Evolutionary conservation across 768 basidiomycete genomes (phyloP).

Genomic region (Lentinula edodes): DNA sequence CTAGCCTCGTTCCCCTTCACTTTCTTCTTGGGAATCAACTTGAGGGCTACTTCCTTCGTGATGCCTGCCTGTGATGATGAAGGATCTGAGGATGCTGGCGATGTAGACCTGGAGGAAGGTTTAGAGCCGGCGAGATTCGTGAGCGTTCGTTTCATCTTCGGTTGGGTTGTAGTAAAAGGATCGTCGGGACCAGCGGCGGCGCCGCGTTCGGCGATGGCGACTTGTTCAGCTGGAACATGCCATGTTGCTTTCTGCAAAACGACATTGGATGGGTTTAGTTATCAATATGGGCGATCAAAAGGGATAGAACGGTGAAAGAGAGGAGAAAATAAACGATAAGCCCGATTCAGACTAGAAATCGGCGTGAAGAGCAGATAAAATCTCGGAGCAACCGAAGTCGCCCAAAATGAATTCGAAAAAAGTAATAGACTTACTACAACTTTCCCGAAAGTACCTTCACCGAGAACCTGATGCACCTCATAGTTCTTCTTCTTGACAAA

Average conservation of each 20-base stretch:
- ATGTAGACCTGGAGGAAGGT: conserved; percentile 15
- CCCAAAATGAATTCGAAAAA: background rate
- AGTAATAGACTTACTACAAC: conserved; percentile 57
- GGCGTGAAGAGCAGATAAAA: no score
- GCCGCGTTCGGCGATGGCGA: conserved; percentile 51
- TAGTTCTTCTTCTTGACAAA: conserved; percentile 85
- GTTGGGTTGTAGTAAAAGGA: conserved; percentile 10
- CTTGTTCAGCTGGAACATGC: conserved; percentile 64
- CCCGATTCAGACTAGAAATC: background rate
- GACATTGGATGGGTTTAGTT: background rate
- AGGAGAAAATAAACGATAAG: no score
- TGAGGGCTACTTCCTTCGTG: conserved; percentile 75
- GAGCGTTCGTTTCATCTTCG: conserved; percentile 9
- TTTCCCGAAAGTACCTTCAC: conserved; percentile 86
- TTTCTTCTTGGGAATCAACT: conserved; percentile 93
- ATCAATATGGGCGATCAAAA: background rate
- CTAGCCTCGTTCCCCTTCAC: conserved; percentile 86
- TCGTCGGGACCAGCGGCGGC: conserved; percentile 25
- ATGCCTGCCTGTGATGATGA: conserved; percentile 23
- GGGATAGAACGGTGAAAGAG: background rate
- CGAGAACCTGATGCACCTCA: conserved; percentile 66
- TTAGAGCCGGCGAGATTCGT: conserved; percentile 15
- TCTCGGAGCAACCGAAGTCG: no score
- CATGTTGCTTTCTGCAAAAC: conserved; percentile 60
- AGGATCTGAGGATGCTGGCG: conserved; percentile 15